A percentile compares a stretch with the other conserved stretches of the same genome.
Conservation (phyloP, 306 rosid genomes). For the Rosa chinensis region DNA sequence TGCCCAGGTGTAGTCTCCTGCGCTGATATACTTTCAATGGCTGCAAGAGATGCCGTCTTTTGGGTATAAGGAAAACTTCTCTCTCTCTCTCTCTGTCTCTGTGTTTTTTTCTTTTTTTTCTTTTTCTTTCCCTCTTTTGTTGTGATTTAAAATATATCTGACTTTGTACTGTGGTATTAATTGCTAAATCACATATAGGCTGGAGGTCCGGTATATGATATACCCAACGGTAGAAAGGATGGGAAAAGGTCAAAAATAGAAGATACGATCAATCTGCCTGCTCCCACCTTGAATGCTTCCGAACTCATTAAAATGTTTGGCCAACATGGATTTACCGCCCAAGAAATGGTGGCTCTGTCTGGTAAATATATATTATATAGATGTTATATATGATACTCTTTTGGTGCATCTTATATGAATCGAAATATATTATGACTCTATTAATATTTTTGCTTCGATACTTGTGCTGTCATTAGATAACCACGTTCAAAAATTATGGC, state of each 20-base stretch:
- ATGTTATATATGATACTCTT: neutral
- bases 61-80: slow-evolving; percentile 31
- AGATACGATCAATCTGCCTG: slow-evolving; percentile 67
- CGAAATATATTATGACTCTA: too few species aligned
- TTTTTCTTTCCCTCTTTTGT: neutral
- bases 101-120: too few species aligned
- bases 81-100: neutral
- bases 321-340: slow-evolving; percentile 61
- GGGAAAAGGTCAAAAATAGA: slow-evolving; percentile 74
- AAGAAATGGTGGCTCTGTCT: slow-evolving; percentile 79
- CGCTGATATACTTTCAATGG: slow-evolving; percentile 87
- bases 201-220: slow-evolving; percentile 77
- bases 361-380: slow-evolving; percentile 35
- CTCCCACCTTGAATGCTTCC: slow-evolving; percentile 68
- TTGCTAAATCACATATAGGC: slow-evolving; percentile 40
- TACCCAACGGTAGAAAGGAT: slow-evolving; percentile 82
- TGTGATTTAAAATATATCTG: neutral
- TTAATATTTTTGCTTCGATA: too few species aligned
- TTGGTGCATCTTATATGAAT: neutral
- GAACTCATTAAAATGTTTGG: slow-evolving; percentile 56
- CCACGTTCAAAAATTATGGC: too few species aligned
- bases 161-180: too few species aligned
- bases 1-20: slow-evolving; percentile 97
- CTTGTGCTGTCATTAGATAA: too few species aligned
- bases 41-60: slow-evolving; percentile 76